Percentiles rank a stretch among this genome's conserved stretches.
Evolutionary conservation across 108 stramenopile genomes (phyloP).

Genomic region (Pseudonitzschia delicatissima): DNA sequence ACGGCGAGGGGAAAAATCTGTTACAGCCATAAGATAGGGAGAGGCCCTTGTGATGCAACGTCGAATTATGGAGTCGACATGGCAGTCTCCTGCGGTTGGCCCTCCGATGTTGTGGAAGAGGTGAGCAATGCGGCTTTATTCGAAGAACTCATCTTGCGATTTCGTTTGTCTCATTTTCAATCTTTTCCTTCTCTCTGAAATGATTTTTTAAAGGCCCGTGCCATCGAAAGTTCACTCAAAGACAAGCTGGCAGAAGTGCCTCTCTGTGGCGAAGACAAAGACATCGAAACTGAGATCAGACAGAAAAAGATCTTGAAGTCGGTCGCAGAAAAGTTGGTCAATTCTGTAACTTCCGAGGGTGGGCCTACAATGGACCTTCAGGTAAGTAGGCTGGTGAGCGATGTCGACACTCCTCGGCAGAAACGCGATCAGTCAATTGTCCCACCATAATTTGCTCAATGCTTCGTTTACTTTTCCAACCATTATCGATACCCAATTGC

Average conservation of each 20-base stretch:
- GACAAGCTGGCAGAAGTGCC: slow-evolving; percentile 6
- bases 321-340: background rate
- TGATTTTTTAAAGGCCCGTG: slow-evolving; percentile 1
- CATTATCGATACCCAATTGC: background rate
- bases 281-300: slow-evolving; percentile 1
- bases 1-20: slow-evolving; percentile 44
- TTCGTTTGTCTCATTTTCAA: background rate
- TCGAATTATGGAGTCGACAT: slow-evolving; percentile 86
- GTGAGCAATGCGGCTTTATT: background rate
- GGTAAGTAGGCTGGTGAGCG: background rate
- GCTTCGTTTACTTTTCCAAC: background rate
- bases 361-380: slow-evolving; percentile 5
- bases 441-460: no score
- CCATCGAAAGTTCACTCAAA: slow-evolving; percentile 2
- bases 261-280: slow-evolving; percentile 6
- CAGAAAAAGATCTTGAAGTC: background rate
- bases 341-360: slow-evolving; percentile 2
- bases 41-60: slow-evolving; percentile 62
- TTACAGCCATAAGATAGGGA: slow-evolving; percentile 75
- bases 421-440: no score
- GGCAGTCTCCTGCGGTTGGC: slow-evolving; percentile 84
- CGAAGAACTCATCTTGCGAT: background rate
- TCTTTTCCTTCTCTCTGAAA: background rate
- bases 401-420: no score
- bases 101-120: slow-evolving; percentile 41